Conservation (phyloP, 352 stramenopile species). For the Phytophthora constricta region DNA sequence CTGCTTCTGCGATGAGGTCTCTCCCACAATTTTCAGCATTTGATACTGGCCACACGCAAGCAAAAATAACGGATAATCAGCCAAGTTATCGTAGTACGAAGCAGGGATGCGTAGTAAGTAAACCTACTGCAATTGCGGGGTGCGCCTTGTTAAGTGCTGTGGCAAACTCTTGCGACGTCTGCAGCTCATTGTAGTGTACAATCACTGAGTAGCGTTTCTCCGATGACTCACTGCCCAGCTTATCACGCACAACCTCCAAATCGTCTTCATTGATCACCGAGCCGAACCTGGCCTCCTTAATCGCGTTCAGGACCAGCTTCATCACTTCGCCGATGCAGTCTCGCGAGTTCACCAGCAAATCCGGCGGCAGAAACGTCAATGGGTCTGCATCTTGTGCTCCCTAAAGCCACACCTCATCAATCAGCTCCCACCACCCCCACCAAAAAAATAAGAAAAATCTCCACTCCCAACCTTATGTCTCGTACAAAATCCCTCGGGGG, state of each 20-base stretch:
- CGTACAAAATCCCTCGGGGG: slow-evolving; percentile 93
- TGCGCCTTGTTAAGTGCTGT: slow-evolving; percentile 73
- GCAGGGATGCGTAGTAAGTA: background rate
- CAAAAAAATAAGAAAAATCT: background rate
- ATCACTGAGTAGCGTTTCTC: slow-evolving; percentile 89
- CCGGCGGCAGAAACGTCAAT: slow-evolving; percentile 56
- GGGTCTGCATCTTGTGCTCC: slow-evolving; percentile 80
- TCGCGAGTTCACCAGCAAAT: slow-evolving; percentile 61
- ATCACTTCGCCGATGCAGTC: slow-evolving; percentile 78
- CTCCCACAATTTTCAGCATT: slow-evolving; percentile 81
- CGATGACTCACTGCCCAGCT: slow-evolving; percentile 53
- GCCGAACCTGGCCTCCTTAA: slow-evolving; percentile 71
- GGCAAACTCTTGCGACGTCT: slow-evolving; percentile 88
- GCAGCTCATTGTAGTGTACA: slow-evolving; percentile 94
- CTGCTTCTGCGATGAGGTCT: slow-evolving; percentile 80
- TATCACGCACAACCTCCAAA: slow-evolving; percentile 55
- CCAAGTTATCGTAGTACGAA: background rate
- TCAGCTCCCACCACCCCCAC: no score
- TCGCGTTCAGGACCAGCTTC: slow-evolving; percentile 60
- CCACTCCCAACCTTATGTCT: slow-evolving; percentile 84
- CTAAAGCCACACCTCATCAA: no score
- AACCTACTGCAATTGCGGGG: slow-evolving; percentile 66
- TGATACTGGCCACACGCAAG: slow-evolving; percentile 58
- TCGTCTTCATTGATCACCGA: slow-evolving; percentile 61
- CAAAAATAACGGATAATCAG: slow-evolving; percentile 13